Conservation (phyloP, 495 filamentous ascomycete species). For the Beverwykella pulmonaria region DNA sequence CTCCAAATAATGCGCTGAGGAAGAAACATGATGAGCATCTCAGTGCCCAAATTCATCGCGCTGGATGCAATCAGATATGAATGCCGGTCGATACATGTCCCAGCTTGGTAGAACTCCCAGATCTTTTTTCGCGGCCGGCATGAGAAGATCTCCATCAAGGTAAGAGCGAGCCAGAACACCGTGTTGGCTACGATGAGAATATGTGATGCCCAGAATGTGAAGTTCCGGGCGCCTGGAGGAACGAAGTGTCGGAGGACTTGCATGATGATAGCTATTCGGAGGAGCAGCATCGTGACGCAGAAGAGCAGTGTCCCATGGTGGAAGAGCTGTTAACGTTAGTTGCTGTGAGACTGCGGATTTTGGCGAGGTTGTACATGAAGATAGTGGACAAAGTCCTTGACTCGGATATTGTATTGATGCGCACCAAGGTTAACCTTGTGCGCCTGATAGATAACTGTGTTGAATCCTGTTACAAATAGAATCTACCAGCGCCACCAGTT, state of each 20-base stretch:
- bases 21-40: slow-evolving; percentile 16
- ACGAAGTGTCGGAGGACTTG: slow-evolving; percentile 17
- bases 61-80: not conserved
- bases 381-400: slow-evolving; percentile 6
- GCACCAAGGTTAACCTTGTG: not conserved
- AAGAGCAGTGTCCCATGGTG: slow-evolving; percentile 12
- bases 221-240: slow-evolving; percentile 1
- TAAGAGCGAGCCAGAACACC: slow-evolving; percentile 5
- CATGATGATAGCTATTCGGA: slow-evolving; percentile 6
- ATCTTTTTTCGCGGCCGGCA: slow-evolving; percentile 8
- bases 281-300: not conserved
- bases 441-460: not conserved
- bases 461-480: not conserved
- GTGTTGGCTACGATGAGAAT: slow-evolving; percentile 4
- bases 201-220: slow-evolving; percentile 10
- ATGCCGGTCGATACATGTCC: slow-evolving; percentile 6
- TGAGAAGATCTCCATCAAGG: slow-evolving; percentile 12
- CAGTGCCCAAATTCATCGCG: slow-evolving; percentile 3
- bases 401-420: slow-evolving; percentile 5
- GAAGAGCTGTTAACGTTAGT: slow-evolving; percentile 1
- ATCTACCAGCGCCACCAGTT: not conserved
- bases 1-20: slow-evolving; percentile 17
- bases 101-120: not conserved
- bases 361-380: not conserved
- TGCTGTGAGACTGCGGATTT: not conserved